Base-by-base conservation (phyloP, 129 eudicot genomes). In the Cynara cardunculus region DNA sequence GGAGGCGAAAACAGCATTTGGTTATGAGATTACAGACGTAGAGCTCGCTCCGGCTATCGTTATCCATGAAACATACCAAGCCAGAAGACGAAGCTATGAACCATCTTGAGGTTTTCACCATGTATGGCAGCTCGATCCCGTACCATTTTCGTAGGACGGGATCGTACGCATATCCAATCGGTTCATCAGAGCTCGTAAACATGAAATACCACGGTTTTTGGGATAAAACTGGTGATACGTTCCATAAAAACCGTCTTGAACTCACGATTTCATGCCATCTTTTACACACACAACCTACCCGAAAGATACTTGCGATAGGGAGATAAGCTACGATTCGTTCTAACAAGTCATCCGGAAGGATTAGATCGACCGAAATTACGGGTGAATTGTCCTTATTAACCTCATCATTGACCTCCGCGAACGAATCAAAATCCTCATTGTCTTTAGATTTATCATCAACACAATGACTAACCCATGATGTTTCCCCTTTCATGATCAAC, bases 161-260 rank as follows among this genome's bases (percentile, higher is more conserved):
- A 71, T 96, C 99, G 71, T 85, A 96, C 3, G 99, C 93, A 28
- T 90, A 91, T 22, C 99, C 99, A 34, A 80, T 66, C 0, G 94
- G 91, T 61, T 96, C 98, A 35, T 91, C 97, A 0, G 94, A 86
- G 86, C 92, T 87, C 2, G 98, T 96, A 79, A 96, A 96, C 99
- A 96, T 96, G 85, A 88, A 96, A 79, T 96, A 96, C 98, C 98
- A 96, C 5, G 99, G 99, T 56, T 93, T 92, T 69, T 89, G 97
- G 0, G 89, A 72, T 39, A 81, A 28, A 7, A 69, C 32, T 0
- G 85, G 90, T 2, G 94, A 85, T 25, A 77, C 71, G 46, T 91
- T 96, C 95, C 93, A 91, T 41, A 92, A 61, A 70, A 93, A 96
- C 80, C 98, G 86, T 26, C 91, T 88, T 7, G 98, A 96, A 59